Evolutionary conservation across 164 flowering plant species (phyloP).

Genomic region (Euptelea pleiosperma): DNA sequence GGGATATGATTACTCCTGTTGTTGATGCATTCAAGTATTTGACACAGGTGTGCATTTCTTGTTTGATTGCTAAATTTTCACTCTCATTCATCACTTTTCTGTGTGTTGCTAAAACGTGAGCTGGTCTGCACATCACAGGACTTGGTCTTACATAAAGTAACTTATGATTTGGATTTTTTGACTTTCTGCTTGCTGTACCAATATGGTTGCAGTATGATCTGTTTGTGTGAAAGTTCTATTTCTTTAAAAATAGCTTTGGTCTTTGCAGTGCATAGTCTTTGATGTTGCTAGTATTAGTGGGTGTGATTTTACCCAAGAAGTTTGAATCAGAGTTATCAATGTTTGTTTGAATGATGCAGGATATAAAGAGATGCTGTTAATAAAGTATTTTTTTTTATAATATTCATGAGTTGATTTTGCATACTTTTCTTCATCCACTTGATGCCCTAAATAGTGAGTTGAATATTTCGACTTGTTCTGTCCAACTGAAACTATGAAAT

Average conservation of each 20-base stretch:
- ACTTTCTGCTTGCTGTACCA: background rate
- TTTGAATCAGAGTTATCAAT: background rate
- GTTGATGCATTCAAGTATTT: constrained; percentile 99
- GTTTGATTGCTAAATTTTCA: background rate
- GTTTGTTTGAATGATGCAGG: no score
- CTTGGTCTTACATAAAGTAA: background rate
- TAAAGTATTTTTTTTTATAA: no score
- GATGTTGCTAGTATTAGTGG: background rate
- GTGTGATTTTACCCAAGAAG: background rate
- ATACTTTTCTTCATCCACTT: no score
- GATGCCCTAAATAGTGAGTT: no score
- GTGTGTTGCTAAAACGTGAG: background rate
- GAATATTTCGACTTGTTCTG: no score
- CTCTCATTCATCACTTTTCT: background rate
- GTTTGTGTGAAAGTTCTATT: no score
- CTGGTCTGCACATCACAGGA: no score
- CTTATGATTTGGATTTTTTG: background rate
- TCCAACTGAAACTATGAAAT: no score
- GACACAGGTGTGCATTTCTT: constrained; percentile 66
- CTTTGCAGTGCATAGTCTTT: background rate
- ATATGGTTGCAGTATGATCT: background rate
- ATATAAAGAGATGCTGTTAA: background rate
- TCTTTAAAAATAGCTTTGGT: no score
- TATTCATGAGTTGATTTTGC: no score
- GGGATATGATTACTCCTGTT: constrained; percentile 97